These are phyloP conservation scores for Choanephora cucurbitarum DNA, from an alignment of 371 early-diverging fungal species.

Conservation along the genomic window DNA sequence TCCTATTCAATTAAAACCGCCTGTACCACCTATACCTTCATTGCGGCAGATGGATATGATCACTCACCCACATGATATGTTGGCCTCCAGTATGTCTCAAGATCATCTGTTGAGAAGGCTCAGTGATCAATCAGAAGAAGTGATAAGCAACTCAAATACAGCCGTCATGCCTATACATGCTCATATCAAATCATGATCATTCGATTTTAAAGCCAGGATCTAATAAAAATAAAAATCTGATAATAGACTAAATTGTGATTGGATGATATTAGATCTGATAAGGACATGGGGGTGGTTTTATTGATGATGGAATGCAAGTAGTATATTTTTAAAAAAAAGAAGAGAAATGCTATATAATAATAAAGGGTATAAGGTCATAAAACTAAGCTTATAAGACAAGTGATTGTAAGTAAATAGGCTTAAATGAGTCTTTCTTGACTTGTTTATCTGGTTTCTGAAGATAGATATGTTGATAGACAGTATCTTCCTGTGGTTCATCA, in stretches of 20 bases:
- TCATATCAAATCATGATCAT: background rate
- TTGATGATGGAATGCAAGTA: background rate
- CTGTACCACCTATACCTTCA: background rate
- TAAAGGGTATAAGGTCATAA: background rate
- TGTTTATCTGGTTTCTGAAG: conserved; percentile 11
- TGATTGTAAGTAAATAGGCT: conserved; percentile 6
- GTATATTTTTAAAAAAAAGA: background rate
- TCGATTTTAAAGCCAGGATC: conserved; percentile 1
- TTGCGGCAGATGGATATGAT: background rate
- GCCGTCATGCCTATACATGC: background rate
- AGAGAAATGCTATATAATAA: background rate
- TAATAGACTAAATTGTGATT: background rate
- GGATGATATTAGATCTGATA: conserved; percentile 5
- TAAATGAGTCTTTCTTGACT: background rate
- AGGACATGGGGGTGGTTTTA: background rate
- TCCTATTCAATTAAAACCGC: background rate
- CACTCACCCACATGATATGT: conserved; percentile 13
- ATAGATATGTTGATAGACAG: conserved; percentile 19
- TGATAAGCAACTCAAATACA: background rate
- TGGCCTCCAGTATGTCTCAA: conserved; percentile 17
- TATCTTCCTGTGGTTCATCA: conserved; percentile 7
- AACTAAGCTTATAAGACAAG: background rate
- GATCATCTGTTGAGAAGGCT: conserved; percentile 16
- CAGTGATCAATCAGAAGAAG: conserved; percentile 11
- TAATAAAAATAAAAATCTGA: background rate